These are phyloP conservation scores for Lachnellula willkommii DNA, from an alignment of 2,329 filamentous ascomycete species.

Conservation along the genomic window DNA sequence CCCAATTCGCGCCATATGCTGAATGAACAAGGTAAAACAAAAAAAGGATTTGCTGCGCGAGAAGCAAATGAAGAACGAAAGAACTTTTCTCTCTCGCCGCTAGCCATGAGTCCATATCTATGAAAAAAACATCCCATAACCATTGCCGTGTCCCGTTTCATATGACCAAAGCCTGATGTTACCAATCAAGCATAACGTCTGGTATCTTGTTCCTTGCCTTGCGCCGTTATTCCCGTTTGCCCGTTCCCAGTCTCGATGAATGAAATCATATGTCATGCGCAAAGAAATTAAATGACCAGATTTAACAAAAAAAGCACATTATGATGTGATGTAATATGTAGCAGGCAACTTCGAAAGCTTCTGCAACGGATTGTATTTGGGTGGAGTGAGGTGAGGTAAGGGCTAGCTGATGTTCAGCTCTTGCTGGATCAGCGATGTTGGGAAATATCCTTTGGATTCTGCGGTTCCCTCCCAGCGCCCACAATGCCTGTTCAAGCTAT, in stretches of 20 bases:
- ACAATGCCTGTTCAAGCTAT: constrained; percentile 24
- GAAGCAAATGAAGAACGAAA: not conserved
- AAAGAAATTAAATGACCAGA: not conserved
- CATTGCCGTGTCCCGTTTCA: not conserved
- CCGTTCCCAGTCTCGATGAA: not conserved
- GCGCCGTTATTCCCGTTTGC: constrained; percentile 3
- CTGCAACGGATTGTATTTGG: not conserved
- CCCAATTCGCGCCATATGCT: no score
- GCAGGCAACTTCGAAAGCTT: not conserved
- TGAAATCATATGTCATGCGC: not conserved
- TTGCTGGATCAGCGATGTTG: constrained; percentile 24
- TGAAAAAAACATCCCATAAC: not conserved
- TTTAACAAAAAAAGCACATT: not conserved
- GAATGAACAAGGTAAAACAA: not conserved
- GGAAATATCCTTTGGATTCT: constrained; percentile 29
- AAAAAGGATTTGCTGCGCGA: not conserved
- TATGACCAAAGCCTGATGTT: not conserved
- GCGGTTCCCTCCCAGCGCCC: constrained; percentile 30
- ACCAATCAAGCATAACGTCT: not conserved
- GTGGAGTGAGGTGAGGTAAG: not conserved
- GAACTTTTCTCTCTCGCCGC: not conserved
- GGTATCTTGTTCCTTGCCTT: constrained; percentile 4
- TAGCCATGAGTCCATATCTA: not conserved
- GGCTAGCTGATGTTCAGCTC: constrained; percentile 29
- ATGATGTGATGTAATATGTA: not conserved